A percentile compares a stretch with the other conserved stretches of the same genome.
phyloP scores from a whole-genome alignment of 306 rosid species.

The Acacia confusa region DNA sequence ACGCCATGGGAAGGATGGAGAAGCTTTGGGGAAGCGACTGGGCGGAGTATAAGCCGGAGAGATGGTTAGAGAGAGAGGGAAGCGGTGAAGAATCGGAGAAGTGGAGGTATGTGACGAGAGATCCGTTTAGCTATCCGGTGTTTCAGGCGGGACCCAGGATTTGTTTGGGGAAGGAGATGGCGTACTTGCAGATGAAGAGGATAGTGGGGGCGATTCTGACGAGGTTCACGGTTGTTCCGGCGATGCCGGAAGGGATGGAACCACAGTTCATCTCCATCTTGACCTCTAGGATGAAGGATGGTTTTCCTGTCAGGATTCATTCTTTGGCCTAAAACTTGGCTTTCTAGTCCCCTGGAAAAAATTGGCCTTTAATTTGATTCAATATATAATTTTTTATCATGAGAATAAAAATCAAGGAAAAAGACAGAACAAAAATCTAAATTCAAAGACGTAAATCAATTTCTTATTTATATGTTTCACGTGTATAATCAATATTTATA shows the following conservation, averaged over 20 bases:
- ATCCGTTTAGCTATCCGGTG: constrained; percentile 53
- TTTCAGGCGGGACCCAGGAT: constrained; percentile 85
- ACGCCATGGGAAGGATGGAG: not conserved
- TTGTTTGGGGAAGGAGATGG: constrained; percentile 78
- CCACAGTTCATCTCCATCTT: constrained; percentile 40
- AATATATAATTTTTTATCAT: no score
- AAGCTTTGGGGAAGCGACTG: not conserved
- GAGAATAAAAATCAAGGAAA: no score
- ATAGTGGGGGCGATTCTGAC: constrained; percentile 50
- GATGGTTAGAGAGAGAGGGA: not conserved
- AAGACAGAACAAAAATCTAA: no score
- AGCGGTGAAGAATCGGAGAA: not conserved
- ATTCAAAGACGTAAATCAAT: no score
- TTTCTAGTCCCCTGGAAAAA: no score
- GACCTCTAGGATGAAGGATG: constrained; percentile 57
- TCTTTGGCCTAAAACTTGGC: not conserved
- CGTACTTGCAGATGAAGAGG: constrained; percentile 80
- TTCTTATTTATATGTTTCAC: no score
- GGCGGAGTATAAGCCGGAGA: not conserved
- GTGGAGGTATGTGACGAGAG: constrained; percentile 60
- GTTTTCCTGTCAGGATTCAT: constrained; percentile 52
- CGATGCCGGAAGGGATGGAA: constrained; percentile 24
- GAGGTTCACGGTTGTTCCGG: constrained; percentile 54
- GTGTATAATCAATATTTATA: no score
- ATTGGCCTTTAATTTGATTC: no score